Percentiles rank a stretch among this genome's conserved stretches.
Evolutionary conservation across 352 stramenopile species (phyloP).

Genomic region (Thalassiosira exigua): DNA sequence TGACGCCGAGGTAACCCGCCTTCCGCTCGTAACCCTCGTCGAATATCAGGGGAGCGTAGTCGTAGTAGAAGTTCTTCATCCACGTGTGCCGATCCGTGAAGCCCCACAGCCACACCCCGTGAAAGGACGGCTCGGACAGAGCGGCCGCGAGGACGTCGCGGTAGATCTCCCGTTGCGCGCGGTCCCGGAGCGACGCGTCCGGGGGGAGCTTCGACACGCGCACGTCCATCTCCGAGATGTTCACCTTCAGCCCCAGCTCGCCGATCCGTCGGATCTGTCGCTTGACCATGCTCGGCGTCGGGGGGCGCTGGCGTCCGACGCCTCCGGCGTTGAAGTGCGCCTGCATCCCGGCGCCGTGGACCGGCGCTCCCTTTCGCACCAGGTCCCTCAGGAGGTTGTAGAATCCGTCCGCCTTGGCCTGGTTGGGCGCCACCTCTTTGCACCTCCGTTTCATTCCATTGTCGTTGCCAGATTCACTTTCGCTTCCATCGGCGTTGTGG

Average conservation of each 20-base stretch:
- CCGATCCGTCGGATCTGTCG: slow-evolving; percentile 84
- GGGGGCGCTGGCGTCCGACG: slow-evolving; percentile 58
- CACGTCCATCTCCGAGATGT: slow-evolving; percentile 88
- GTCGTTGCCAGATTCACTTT: not conserved
- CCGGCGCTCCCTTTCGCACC: slow-evolving; percentile 69
- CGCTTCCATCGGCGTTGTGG: slow-evolving; percentile 4
- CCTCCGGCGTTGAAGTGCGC: slow-evolving; percentile 84
- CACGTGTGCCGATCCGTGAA: slow-evolving; percentile 85
- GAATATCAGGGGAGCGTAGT: slow-evolving; percentile 80
- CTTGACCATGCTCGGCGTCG: slow-evolving; percentile 83
- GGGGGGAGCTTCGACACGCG: slow-evolving; percentile 66
- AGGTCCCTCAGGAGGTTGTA: slow-evolving; percentile 78
- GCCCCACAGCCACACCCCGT: slow-evolving; percentile 86
- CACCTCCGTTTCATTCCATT: not conserved
- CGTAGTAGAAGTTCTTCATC: slow-evolving; percentile 84
- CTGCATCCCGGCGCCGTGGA: slow-evolving; percentile 85
- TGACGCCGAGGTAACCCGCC: slow-evolving; percentile 70
- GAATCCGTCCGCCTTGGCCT: slow-evolving; percentile 74
- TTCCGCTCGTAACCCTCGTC: slow-evolving; percentile 78
- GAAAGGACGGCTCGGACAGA: slow-evolving; percentile 80
- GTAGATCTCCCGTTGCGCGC: slow-evolving; percentile 83
- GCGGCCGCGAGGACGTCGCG: slow-evolving; percentile 81
- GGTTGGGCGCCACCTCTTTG: slow-evolving; percentile 49
- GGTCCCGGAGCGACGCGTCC: slow-evolving; percentile 17
- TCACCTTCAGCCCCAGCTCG: slow-evolving; percentile 84